Base-by-base conservation (phyloP, 176 grass and related monocot genomes). In the Canna indica region DNA sequence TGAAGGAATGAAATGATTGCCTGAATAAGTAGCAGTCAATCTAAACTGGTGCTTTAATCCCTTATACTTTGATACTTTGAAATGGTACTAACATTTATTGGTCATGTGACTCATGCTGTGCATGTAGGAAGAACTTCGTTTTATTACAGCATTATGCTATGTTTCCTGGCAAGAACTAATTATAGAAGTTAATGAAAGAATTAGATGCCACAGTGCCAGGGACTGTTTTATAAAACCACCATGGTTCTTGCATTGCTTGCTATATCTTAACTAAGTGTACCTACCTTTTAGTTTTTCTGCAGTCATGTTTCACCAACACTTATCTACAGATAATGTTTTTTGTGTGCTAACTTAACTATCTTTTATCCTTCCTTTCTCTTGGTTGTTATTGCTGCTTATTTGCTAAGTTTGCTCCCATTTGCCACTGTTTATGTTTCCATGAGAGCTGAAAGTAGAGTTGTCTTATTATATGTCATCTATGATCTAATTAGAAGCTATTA, bases 401-500 rank as follows among this genome's bases (percentile, higher is more conserved):
- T 15, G 11, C 24, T 60, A 15, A 31, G n/a, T n/a, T n/a, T n/a
- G 58, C 6, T 60, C 12, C 14, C 1, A 30, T 30, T 30, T 26
- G 58, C 15, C 5, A 4, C 4, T 30, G 12, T 60, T 60, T 7
- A n/a, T 27, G 24, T 2, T 59, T 0, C 25, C 2, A 60, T 1
- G 13, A 41, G 18, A 20, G n/a, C 22, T 67, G 33, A 67, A n/a
- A 67, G 3, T 67, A 14, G 36, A 34, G 9, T 62, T 30, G 1
- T 30, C 26, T 17, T 67, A n/a, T n/a, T n/a, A n/a, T 22, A 41
- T 67, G 15, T 24, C 34, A 8, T 67, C 8, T 15, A 13, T 13
- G 26, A 47, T 52, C 56, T 17, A 33, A 58, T 71, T 72, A 81
- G n/a, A 84, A 18, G 42, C 59, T 71, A 73, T 67, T 70, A 20